Conservation (phyloP, 768 basidiomycete genomes). For the Lentinula sp. region DNA sequence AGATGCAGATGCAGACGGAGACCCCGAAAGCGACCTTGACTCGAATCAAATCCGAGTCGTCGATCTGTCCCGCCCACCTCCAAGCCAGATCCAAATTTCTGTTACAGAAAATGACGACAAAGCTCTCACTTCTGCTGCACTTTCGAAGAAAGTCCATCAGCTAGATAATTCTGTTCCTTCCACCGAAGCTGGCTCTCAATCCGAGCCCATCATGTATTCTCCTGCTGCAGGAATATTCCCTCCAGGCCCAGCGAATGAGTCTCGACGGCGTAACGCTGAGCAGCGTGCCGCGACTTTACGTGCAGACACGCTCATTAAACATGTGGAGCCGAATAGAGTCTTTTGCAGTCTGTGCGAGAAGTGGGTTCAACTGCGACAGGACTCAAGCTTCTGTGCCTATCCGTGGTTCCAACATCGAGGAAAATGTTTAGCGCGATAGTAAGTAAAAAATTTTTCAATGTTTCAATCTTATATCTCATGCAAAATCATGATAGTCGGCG, state of each 20-base stretch:
- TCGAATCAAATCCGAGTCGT: neutral
- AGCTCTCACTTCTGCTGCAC: neutral
- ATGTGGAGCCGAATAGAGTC: slow-evolving; percentile 70
- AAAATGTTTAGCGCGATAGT: slow-evolving; percentile 73
- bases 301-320: slow-evolving; percentile 56
- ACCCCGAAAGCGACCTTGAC: neutral
- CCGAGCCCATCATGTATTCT: slow-evolving; percentile 26
- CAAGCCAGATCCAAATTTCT: neutral
- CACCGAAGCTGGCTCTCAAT: neutral
- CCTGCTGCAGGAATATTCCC: slow-evolving; percentile 14
- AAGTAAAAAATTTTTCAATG: slow-evolving; percentile 23
- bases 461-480: slow-evolving; percentile 3
- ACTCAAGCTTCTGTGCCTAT: slow-evolving; percentile 74
- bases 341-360: slow-evolving; percentile 73
- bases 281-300: slow-evolving; percentile 69
- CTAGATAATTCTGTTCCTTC: neutral
- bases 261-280: slow-evolving; percentile 70
- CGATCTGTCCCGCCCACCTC: neutral
- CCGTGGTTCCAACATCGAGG: slow-evolving; percentile 76
- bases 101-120: neutral
- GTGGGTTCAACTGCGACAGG: slow-evolving; percentile 80
- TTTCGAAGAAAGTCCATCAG: neutral
- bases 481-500: slow-evolving; percentile 35
- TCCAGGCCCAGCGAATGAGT: slow-evolving; percentile 42
- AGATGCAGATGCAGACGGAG: slow-evolving; percentile 1